Base-by-base conservation (phyloP, 2,329 filamentous ascomycete genomes). In the Beauveria sp. region DNA sequence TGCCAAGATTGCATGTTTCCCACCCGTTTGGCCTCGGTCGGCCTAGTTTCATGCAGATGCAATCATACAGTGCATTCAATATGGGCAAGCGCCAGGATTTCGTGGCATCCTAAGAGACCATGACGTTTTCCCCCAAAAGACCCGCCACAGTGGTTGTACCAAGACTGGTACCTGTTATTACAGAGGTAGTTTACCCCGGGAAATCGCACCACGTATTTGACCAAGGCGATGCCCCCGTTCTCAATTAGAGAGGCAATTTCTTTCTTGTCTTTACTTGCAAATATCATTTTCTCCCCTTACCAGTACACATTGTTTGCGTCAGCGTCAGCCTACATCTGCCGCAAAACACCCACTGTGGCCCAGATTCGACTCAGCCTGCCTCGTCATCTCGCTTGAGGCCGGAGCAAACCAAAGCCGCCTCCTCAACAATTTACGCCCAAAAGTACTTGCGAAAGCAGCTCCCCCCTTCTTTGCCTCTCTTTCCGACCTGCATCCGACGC, bases 341-440 rank as follows among this genome's bases (percentile, higher is more conserved):
- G 2, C 41, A 20, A n/a, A 37, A 37, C 54, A 37, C 37, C n/a
- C 24, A 30, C 43, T 28, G 28, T 30, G 30, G 30, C 46, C 55
- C 51, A 43, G 56, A 59, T 48, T 46, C 47, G 48, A 59, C 56
- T 58, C 55, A 51, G 55, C 55, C 56, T 59, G 47, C 56, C 24
- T 59, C 56, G 47, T 59, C 56, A 59, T 59, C 56, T 59, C 55
- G 47, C 56, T 53, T 44, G 26, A 46, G 41, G 40, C 41, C 18
- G 40, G 37, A 30, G n/a, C 30, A 26, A 22, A 41, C 5, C 41
- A 22, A 55, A 30, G 30, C 34, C 30, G 47, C 54, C 44, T 37
- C 56, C 56, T 47, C 56, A 59, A 53, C 56, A 59, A 20, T 53
- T 59, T 24, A 20, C 54, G 24, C 24, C 55, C 30, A 51, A 30